Conservation (phyloP, 495 filamentous ascomycete genomes). For the Xylaria scruposa region DNA sequence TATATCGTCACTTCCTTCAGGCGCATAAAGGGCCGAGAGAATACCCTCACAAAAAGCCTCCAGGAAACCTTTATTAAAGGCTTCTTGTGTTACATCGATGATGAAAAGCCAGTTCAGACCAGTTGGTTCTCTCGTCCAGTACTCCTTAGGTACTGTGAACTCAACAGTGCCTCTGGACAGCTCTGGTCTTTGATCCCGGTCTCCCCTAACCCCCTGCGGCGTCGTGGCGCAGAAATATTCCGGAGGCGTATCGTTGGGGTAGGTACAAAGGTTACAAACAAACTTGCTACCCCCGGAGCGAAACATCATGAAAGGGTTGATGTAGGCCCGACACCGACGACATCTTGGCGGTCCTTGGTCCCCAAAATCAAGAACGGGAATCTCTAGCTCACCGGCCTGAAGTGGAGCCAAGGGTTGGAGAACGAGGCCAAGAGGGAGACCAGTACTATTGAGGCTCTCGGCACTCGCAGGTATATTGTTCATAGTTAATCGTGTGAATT, state of each 20-base stretch:
- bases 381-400: slow-evolving; percentile 82
- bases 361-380: slow-evolving; percentile 95
- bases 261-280: slow-evolving; percentile 97
- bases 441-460: slow-evolving; percentile 79
- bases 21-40: slow-evolving; percentile 79
- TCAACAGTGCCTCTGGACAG: slow-evolving; percentile 91
- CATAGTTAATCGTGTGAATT: slow-evolving; percentile 87
- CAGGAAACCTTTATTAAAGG: slow-evolving; percentile 87
- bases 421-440: slow-evolving; percentile 84
- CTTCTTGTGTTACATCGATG: slow-evolving; percentile 90
- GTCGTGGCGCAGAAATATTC: slow-evolving; percentile 95
- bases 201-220: slow-evolving; percentile 83
- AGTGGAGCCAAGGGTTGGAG: slow-evolving; percentile 87
- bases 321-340: slow-evolving; percentile 91
- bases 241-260: slow-evolving; percentile 89
- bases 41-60: slow-evolving; percentile 92
- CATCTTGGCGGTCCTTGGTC: slow-evolving; percentile 91
- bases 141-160: slow-evolving; percentile 96
- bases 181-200: slow-evolving; percentile 89
- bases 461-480: slow-evolving; percentile 87
- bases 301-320: slow-evolving; percentile 99
- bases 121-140: slow-evolving; percentile 95
- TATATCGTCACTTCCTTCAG: slow-evolving; percentile 56
- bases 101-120: slow-evolving; percentile 87
- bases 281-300: slow-evolving; percentile 92